Conservation (phyloP, 73 alveolate genomes). For the Paramecium tetraurelia region DNA sequence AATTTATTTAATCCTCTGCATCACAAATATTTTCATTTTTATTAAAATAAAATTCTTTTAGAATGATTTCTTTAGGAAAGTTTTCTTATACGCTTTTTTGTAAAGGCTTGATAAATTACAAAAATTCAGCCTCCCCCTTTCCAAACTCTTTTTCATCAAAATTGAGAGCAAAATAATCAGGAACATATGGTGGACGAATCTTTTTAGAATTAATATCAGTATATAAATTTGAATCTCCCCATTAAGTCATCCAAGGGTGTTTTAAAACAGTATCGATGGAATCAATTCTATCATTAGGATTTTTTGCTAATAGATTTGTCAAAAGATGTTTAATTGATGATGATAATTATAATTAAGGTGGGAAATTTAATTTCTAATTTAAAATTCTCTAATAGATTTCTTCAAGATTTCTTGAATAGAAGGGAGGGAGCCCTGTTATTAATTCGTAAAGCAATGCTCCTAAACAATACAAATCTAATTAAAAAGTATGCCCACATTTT, state of each 20-base stretch:
- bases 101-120: background rate
- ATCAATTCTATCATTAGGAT: slow-evolving; percentile 81
- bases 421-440: slow-evolving; percentile 68
- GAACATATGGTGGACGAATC: slow-evolving; percentile 45
- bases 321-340: slow-evolving; percentile 65
- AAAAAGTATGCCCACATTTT: slow-evolving; percentile 61
- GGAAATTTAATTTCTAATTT: slow-evolving; percentile 37
- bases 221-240: slow-evolving; percentile 37
- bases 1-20: background rate
- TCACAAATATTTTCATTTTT: background rate
- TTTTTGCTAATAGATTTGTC: slow-evolving; percentile 73
- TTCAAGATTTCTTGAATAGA: slow-evolving; percentile 46
- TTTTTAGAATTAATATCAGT: background rate
- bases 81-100: background rate
- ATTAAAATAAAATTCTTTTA: background rate
- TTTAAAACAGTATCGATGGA: slow-evolving; percentile 53
- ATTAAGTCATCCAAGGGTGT: slow-evolving; percentile 43
- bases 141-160: slow-evolving; percentile 53
- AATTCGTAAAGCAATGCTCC: slow-evolving; percentile 68
- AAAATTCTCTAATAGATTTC: slow-evolving; percentile 58
- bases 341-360: slow-evolving; percentile 47
- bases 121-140: slow-evolving; percentile 48
- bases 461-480: slow-evolving; percentile 65
- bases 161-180: slow-evolving; percentile 23
- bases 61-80: background rate